phyloP scores from a whole-genome alignment of 2,329 filamentous ascomycete species.

The Ceratocystis smalleyi region DNA sequence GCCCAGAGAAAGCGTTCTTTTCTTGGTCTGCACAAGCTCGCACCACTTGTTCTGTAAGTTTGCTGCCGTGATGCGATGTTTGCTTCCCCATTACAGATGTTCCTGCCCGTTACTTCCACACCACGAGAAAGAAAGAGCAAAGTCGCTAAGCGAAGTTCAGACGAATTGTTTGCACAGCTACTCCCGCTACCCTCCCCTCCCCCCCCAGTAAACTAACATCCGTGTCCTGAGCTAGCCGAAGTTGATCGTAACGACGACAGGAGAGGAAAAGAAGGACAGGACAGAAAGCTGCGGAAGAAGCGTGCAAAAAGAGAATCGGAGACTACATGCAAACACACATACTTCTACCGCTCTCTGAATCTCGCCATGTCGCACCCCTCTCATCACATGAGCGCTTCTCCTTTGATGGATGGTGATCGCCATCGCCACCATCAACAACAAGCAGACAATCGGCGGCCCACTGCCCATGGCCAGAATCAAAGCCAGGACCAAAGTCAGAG shows the following conservation, averaged over 20 bases:
- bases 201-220: not conserved
- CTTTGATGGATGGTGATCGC: not conserved
- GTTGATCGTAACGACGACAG: not conserved
- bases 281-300: too few relatives aligned
- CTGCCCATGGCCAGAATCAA: constrained; percentile 2
- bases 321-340: not conserved
- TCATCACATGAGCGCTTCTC: constrained; percentile 8
- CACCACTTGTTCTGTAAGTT: too few relatives aligned
- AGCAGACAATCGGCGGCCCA: constrained; percentile 8
- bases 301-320: not conserved
- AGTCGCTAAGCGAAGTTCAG: not conserved
- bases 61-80: too few relatives aligned
- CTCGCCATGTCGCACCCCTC: constrained; percentile 13
- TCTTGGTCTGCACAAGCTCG: constrained; percentile 2
- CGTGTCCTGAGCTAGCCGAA: not conserved
- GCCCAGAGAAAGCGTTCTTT: not conserved
- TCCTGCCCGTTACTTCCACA: too few relatives aligned
- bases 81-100: too few relatives aligned
- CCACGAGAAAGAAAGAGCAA: too few relatives aligned
- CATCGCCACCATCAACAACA: constrained; percentile 3
- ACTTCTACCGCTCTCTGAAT: not conserved
- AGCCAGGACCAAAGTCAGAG: not conserved
- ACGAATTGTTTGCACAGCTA: not conserved
- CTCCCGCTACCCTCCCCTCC: not conserved
- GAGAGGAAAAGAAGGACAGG: too few relatives aligned